Evolutionary conservation across 129 eudicot species (phyloP).

Genomic region (Oenanthe sinensis): DNA sequence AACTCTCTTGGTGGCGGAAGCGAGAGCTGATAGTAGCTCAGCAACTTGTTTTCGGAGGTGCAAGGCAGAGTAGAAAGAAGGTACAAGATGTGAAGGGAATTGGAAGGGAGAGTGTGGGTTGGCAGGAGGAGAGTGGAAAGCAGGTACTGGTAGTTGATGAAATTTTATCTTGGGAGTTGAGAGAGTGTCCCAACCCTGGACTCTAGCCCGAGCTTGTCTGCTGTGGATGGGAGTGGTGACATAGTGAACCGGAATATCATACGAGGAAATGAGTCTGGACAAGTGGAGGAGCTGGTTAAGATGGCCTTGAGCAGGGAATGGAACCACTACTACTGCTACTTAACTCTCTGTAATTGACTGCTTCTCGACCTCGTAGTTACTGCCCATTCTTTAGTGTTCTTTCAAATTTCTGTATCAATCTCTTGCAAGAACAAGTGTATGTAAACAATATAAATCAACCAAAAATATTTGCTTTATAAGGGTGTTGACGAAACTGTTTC

Average conservation of each 20-base stretch:
- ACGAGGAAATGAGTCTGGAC: background rate
- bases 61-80: constrained; percentile 25
- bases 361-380: background rate
- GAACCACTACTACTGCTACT: background rate
- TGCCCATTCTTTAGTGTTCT: background rate
- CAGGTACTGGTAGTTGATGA: constrained; percentile 36
- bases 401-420: background rate
- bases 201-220: constrained; percentile 36
- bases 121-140: constrained; percentile 32
- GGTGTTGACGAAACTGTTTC: background rate
- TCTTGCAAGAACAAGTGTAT: background rate
- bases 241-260: constrained; percentile 20
- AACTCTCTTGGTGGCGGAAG: constrained; percentile 15
- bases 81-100: constrained; percentile 42
- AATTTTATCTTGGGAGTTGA: constrained; percentile 14
- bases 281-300: background rate
- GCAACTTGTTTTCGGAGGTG: constrained; percentile 32
- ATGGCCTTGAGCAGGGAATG: constrained; percentile 18
- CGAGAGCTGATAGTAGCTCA: constrained; percentile 17
- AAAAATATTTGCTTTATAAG: background rate
- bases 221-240: constrained; percentile 31
- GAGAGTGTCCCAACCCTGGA: constrained; percentile 21
- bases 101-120: constrained; percentile 25
- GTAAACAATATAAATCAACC: background rate
- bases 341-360: background rate